These are phyloP conservation scores for Deuterostichococcus epilithicus DNA, from an alignment of 139 green algal species.

Conservation along the genomic window DNA sequence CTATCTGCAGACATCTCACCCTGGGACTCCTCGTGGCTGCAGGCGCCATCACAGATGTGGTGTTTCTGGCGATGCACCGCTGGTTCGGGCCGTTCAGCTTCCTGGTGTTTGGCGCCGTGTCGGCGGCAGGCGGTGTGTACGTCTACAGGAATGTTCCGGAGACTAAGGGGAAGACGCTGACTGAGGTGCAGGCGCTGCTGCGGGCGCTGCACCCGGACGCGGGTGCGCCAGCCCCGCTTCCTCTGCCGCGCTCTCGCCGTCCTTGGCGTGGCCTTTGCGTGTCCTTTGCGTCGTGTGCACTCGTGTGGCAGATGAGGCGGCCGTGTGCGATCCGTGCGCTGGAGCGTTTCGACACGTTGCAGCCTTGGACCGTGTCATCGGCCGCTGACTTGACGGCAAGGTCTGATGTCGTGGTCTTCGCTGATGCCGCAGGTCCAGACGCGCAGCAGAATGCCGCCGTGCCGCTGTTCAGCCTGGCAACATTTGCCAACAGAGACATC, in stretches of 20 bases:
- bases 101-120: constrained; percentile 50
- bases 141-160: constrained; percentile 57
- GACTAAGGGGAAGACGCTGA: constrained; percentile 60
- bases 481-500: not conserved
- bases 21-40: not conserved
- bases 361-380: too few species aligned
- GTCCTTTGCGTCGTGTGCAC: too few species aligned
- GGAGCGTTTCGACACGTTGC: too few species aligned
- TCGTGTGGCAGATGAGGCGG: too few species aligned
- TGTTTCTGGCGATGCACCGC: constrained; percentile 60
- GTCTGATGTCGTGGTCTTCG: too few species aligned
- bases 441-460: not conserved
- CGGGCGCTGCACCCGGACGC: not conserved
- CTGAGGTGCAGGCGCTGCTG: constrained; percentile 55
- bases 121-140: constrained; percentile 37
- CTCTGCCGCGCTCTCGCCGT: not conserved
- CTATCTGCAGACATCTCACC: not conserved
- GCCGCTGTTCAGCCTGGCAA: not conserved
- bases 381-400: too few species aligned
- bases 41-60: constrained; percentile 59
- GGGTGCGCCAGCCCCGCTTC: not conserved
- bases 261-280: too few species aligned
- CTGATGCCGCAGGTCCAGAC: too few species aligned
- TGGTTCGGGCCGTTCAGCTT: constrained; percentile 44
- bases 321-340: too few species aligned